Percentiles rank a stretch among this genome's conserved stretches.
Evolutionary conservation across 108 stramenopile species (phyloP).

Genomic region (Nitzschia sp.): DNA sequence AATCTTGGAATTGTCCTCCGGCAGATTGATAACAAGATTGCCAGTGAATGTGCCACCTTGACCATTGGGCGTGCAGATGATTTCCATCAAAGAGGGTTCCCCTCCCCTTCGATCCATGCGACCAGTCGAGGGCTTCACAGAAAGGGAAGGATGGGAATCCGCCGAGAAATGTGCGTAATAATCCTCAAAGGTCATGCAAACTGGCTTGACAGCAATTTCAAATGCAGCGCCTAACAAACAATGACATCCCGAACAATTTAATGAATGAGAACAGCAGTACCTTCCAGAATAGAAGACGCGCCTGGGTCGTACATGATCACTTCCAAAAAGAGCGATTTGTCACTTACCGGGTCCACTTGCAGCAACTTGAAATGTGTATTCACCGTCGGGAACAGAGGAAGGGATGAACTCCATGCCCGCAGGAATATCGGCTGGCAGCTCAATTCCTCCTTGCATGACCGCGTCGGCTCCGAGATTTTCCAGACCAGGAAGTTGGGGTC

Average conservation of each 20-base stretch:
- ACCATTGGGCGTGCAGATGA: conserved; percentile 66
- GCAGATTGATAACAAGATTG: conserved; percentile 79
- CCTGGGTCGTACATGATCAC: too few species aligned
- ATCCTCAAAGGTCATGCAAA: conserved; percentile 90
- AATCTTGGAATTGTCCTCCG: conserved; percentile 82
- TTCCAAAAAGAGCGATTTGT: too few species aligned
- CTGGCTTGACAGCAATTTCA: conserved; percentile 51
- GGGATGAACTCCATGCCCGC: conserved; percentile 82
- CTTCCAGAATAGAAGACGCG: too few species aligned
- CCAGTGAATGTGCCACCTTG: conserved; percentile 61
- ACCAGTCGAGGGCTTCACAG: conserved; percentile 65
- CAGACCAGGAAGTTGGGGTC: conserved; percentile 77
- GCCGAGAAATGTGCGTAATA: conserved; percentile 69
- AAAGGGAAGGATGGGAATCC: conserved; percentile 77
- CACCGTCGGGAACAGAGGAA: conserved; percentile 69
- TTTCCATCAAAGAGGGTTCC: conserved; percentile 57
- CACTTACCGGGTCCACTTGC: conserved; percentile 49
- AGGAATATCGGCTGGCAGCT: conserved; percentile 64
- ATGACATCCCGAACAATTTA: too few species aligned
- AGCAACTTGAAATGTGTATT: conserved; percentile 59
- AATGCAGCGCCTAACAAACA: conserved; percentile 32
- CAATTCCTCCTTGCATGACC: conserved; percentile 65
- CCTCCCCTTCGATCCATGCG: conserved; percentile 86
- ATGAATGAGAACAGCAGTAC: too few species aligned
- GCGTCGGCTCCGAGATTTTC: conserved; percentile 79